Evolutionary conservation across 345 rosid genomes (phyloP), one percentile per base, ranked within the genome.

Genomic region (Mallotus nudiflorus): DNA sequence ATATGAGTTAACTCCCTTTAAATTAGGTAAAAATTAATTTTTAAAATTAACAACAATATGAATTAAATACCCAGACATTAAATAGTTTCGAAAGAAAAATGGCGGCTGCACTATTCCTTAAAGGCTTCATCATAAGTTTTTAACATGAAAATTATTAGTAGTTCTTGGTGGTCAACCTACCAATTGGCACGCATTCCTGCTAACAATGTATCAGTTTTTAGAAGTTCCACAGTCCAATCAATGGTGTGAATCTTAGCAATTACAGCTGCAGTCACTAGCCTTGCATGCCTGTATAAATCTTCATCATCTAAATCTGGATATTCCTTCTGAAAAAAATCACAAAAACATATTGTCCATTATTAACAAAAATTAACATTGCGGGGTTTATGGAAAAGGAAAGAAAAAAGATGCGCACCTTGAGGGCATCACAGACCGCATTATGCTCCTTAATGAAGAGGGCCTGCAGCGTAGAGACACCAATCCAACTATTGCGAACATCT

Each of bases 191-290:
- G 81, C 92, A 88, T 88, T 29, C 79, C 92, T 40, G 85, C 90
- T 18, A 46, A 78, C 53, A 88, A 59, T 19, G 80, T 81, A 69
- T 84, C 84, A 15, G 85, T 88, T 71, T 88, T 88, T 27, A 88
- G 81, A 65, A 88, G 92, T 70, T 88, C 82, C 4, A 84, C 84
- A 16, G 90, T 88, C 92, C 92, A 88, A 58, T 88, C 90, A 50
- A 86, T 86, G 4, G 92, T 88, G 71, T 86, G 92, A 58, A 88
- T 72, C 76, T 88, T 88, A 12, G 92, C 90, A 57, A 86, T 82
- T 19, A 88, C 90, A 9, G 90, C 88, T 12, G 88, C 72, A 11
- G 92, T 84, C 33, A 88, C 90, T 25, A 88, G 73, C 64, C 90
- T 82, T 19, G 86, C 88, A 12, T 78, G 44, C 18, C 82, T 78